These are phyloP conservation scores for Trichoderma citrinoviride DNA, from an alignment of 2,329 filamentous ascomycete species.

Conservation along the genomic window DNA sequence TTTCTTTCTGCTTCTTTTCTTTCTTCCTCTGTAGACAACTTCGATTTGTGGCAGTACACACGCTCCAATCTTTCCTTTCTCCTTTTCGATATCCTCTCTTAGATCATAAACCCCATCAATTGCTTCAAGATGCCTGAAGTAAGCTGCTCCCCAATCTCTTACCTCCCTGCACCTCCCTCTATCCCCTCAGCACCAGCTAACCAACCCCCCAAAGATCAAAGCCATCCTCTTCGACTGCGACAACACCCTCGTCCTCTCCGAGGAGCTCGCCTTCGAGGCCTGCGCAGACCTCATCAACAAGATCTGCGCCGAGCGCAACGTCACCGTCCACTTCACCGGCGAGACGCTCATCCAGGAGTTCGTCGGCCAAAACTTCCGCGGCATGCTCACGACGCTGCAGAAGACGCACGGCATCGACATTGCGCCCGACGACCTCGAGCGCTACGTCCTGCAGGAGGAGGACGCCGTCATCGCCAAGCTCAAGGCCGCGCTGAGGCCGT, in stretches of 20 bases:
- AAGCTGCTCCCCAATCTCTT: constrained; percentile 20
- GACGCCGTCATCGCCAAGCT: constrained; percentile 82
- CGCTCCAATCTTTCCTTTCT: background rate
- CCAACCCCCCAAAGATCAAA: constrained; percentile 48
- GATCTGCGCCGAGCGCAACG: constrained; percentile 66
- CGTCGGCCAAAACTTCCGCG: constrained; percentile 91
- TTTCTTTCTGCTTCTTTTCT: constrained; percentile 20
- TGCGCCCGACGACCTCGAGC: constrained; percentile 63
- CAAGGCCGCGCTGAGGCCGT: constrained; percentile 63
- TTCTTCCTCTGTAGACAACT: background rate
- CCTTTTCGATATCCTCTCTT: background rate
- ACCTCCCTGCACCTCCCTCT: too few relatives aligned
- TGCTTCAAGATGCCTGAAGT: constrained; percentile 37
- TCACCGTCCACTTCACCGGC: constrained; percentile 70
- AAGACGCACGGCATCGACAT: constrained; percentile 73
- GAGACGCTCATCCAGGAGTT: constrained; percentile 79
- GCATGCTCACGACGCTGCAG: constrained; percentile 79
- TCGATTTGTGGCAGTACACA: too few relatives aligned
- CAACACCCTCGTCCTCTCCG: constrained; percentile 92
- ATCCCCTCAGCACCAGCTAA: background rate
- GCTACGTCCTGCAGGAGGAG: constrained; percentile 74
- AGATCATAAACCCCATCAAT: background rate
- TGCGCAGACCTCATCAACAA: constrained; percentile 87
- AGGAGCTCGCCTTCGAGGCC: constrained; percentile 86
- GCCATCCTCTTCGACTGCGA: constrained; percentile 75